A percentile compares a stretch with the other conserved stretches of the same genome.
phyloP scores from a whole-genome alignment of 352 stramenopile species.

The Phytophthora nicotianae region DNA sequence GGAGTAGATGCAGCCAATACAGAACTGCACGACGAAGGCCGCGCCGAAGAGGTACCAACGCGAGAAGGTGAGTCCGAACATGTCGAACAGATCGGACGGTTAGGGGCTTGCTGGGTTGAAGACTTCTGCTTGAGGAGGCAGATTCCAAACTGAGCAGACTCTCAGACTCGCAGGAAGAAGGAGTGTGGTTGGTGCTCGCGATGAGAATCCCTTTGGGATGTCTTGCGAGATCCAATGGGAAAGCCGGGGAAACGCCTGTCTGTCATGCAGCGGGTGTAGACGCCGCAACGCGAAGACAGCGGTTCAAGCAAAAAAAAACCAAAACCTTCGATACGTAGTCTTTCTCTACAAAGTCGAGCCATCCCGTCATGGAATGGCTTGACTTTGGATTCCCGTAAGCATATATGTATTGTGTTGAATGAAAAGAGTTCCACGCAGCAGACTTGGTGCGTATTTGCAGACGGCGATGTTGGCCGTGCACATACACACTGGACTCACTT shows the following conservation, averaged over 20 bases:
- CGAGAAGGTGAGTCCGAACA: conserved; percentile 34
- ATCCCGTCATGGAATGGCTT: no score
- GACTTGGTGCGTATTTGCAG: no score
- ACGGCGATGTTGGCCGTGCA: no score
- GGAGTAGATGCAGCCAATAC: conserved; percentile 72
- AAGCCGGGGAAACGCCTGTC: conserved; percentile 31
- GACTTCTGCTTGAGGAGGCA: conserved; percentile 18
- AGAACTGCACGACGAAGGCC: conserved; percentile 70
- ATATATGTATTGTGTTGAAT: no score
- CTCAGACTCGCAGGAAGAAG: background rate
- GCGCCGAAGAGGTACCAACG: conserved; percentile 74
- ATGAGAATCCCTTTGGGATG: conserved; percentile 6
- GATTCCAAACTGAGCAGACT: conserved; percentile 33
- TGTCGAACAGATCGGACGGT: conserved; percentile 6
- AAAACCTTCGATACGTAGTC: no score
- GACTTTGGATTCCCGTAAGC: no score
- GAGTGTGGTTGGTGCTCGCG: conserved; percentile 24
- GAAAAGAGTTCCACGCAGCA: no score
- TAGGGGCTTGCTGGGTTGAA: conserved; percentile 7
- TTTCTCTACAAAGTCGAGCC: no score
- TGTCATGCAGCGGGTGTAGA: conserved; percentile 24
- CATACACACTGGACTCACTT: no score
- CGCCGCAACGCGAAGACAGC: conserved; percentile 14
- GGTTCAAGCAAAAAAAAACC: no score
- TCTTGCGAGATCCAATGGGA: conserved; percentile 21